phyloP scores from a whole-genome alignment of 2,329 filamentous ascomycete genomes.

The Aureobasidium sp. region DNA sequence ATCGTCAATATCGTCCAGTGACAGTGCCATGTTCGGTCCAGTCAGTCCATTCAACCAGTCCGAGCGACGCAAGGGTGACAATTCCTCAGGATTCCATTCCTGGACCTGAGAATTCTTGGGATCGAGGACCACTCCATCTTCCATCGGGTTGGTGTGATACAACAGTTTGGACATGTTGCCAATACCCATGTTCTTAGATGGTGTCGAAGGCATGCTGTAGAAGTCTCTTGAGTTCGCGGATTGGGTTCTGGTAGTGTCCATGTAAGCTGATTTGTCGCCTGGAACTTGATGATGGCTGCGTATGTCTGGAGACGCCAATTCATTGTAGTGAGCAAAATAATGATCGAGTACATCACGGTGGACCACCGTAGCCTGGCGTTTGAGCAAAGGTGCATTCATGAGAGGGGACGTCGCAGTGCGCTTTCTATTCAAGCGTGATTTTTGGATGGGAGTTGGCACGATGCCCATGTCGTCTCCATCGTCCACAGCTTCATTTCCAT shows the following conservation, averaged over 20 bases:
- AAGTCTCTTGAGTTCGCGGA: neutral
- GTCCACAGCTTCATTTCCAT: slow-evolving; percentile 10
- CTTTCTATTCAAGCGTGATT: slow-evolving; percentile 23
- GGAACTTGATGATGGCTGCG: too few relatives aligned
- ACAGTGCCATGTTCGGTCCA: neutral
- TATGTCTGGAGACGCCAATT: neutral
- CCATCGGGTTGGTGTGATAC: neutral
- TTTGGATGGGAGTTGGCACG: neutral
- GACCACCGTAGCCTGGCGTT: neutral
- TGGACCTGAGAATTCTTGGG: neutral
- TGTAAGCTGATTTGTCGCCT: neutral
- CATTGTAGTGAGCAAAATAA: too few relatives aligned
- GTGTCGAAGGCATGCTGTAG: slow-evolving; percentile 23
- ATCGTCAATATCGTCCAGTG: neutral
- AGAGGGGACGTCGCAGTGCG: neutral
- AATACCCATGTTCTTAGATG: slow-evolving; percentile 26
- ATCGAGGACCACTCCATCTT: neutral
- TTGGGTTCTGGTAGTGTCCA: slow-evolving; percentile 17
- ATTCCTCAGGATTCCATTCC: neutral
- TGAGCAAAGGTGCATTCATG: neutral
- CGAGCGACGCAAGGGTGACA: slow-evolving; percentile 28
- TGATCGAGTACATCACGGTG: neutral
- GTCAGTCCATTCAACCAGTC: slow-evolving; percentile 34
- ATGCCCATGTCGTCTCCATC: neutral
- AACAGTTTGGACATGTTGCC: neutral